Evolutionary conservation across 352 stramenopile genomes (phyloP), one percentile per base, ranked within the genome.

Genomic region (Phytophthora constricta): DNA sequence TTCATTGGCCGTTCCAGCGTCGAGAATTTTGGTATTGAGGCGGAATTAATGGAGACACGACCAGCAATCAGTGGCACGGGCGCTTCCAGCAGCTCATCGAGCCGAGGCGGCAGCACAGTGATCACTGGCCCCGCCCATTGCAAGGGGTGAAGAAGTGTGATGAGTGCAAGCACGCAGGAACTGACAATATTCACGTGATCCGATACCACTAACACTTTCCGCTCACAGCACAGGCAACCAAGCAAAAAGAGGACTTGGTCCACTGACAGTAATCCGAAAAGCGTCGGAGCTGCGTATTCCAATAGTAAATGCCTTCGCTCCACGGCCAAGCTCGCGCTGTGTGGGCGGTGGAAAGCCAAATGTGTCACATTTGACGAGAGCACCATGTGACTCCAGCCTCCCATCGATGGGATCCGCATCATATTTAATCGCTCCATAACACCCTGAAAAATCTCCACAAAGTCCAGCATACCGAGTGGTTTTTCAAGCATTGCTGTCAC

Each of bases 171-270:
- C 2, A 95, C 83, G 45, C 87, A 95, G 1, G 78, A 86, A 43
- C 83, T 95, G 1, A 93, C 82, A 22, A 86, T 76, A 56, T 91
- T 90, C 26, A 89, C 85, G 48, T 95, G 82, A 53, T 89, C 74
- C 2, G 83, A 92, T 5, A 93, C 82, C 16, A 95, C 72, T 39
- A 95, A 74, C 9, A 95, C 80, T 67, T 92, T 93, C 28, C 76
- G 70, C 57, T 95, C 87, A 16, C 82, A 92, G 61, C 87, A 93
- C 5, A 95, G 45, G 54, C 80, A 92, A 0, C 87, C 85, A 11
- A 93, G 63, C 13, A 95, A 70, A 23, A 95, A 91, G 1, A 93
- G 68, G 26, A 95, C 80, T 57, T 93, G 87, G 46, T 95, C 87
- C 10, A 95, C 73, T 1, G 84, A 90, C 2, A 95, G 78, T 33